Percentiles rank a stretch among this genome's conserved stretches.
phyloP scores from a whole-genome alignment of 495 filamentous ascomycete species.

The Saxophila tyrrhenica region DNA sequence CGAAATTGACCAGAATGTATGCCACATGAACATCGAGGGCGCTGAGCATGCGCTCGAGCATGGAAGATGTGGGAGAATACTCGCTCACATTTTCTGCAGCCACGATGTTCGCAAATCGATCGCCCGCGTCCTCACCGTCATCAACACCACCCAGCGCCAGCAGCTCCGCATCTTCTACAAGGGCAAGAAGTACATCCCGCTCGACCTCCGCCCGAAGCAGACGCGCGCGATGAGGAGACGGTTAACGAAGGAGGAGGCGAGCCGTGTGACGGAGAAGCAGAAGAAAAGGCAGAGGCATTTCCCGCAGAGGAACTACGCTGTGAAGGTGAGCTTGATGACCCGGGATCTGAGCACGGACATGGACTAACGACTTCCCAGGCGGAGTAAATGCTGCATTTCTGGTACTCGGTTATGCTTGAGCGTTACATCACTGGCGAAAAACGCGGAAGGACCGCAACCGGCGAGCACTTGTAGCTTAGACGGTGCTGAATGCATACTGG shows the following conservation, averaged over 20 bases:
- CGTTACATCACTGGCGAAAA: not conserved
- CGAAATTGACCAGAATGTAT: conserved; percentile 97
- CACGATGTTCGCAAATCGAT: conserved; percentile 99
- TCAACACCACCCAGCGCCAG: conserved; percentile 96
- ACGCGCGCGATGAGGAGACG: conserved; percentile 91
- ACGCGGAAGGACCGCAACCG: not conserved
- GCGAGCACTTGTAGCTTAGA: not conserved
- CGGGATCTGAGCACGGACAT: not conserved
- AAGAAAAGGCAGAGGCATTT: conserved; percentile 93
- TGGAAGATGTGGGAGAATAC: not conserved
- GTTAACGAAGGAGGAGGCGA: conserved; percentile 79
- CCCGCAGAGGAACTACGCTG: conserved; percentile 93
- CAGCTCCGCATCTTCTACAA: conserved; percentile 99
- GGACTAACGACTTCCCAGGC: not conserved
- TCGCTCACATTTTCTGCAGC: conserved; percentile 35
- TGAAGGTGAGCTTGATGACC: conserved; percentile 54
- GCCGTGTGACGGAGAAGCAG: conserved; percentile 71
- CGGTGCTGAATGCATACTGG: not conserved
- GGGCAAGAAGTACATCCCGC: conserved; percentile 95
- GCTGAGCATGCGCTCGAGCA: not conserved
- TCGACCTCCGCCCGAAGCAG: conserved; percentile 93
- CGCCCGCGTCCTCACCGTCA: conserved; percentile 93
- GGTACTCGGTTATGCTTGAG: not conserved
- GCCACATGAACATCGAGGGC: conserved; percentile 13
- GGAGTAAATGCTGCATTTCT: not conserved